Base-by-base conservation (phyloP, 352 stramenopile genomes). In the Globisporangium nunn region DNA sequence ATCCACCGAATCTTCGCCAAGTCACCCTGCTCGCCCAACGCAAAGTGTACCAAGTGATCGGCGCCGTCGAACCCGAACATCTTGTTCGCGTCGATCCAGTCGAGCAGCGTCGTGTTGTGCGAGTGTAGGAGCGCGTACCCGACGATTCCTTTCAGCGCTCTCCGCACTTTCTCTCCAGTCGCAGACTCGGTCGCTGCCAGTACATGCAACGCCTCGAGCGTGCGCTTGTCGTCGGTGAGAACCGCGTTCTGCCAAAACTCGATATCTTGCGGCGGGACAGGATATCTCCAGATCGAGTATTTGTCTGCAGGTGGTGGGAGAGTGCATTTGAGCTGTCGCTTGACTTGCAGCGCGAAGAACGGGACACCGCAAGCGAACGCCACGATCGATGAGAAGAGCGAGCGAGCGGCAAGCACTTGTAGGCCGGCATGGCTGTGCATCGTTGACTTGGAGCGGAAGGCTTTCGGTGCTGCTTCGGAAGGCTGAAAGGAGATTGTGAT, bases 91-190 rank as follows among this genome's bases (percentile, higher is more conserved):
- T 35, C 17, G 15, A 59, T 52, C 53, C 33, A 61, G 29, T 23
- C 29, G 40, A 56, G 52, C 46, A 59, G 45, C 54, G 17, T 8
- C 18, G 39, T 33, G 45, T 54, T 35, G 18, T 35, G 31, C 15
- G 54, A 35, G 45, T 53, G 44, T 10, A 17, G 6, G 10, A 48
- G 17, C 8, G 33, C 44, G 8, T 39, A 51, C 41, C 31, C 18
- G 12, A 47, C 1, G 10, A 59, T 47, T 8, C 43, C 41, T 4
- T 2, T 2, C 2, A 44, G 10, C 11, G 14, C 11, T 4, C 12
- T 41, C 4, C n/a, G 33, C 12, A 58, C 14, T 0, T 14, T n/a
- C 11, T 33, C 17, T 12, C 49, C 30, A 6, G 29, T 6, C 8
- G 18, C 7, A 2, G 31, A 43, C 29, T 23, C 31, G 0, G 15